Percentiles rank a stretch among this genome's conserved stretches.
Conservation (phyloP, 78 protist genomes). For the Chrysochromulina parva region DNA sequence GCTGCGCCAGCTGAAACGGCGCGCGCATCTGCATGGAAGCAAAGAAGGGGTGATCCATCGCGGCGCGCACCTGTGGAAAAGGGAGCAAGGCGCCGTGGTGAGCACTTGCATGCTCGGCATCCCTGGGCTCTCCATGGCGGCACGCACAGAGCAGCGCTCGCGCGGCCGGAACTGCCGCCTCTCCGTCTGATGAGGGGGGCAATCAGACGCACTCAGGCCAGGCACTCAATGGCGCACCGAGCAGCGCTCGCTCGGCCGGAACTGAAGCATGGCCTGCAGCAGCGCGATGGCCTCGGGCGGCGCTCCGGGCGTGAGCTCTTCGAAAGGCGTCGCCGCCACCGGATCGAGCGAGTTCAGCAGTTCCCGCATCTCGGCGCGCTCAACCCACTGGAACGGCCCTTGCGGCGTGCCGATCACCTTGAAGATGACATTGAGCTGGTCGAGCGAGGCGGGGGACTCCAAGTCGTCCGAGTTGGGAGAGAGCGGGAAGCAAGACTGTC, state of each 20-base stretch:
- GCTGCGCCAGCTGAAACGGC: neutral
- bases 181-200: too few species aligned
- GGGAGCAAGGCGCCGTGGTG: too few species aligned
- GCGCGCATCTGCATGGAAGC: neutral
- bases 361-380: neutral
- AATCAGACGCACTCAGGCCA: too few species aligned
- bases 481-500: conserved; percentile 5
- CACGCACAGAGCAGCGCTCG: too few species aligned
- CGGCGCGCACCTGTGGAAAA: too few species aligned
- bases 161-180: too few species aligned
- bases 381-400: neutral
- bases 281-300: neutral
- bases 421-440: conserved; percentile 5
- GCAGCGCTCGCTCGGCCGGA: neutral
- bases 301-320: neutral
- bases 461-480: neutral
- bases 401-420: neutral
- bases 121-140: too few species aligned
- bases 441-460: neutral
- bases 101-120: too few species aligned
- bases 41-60: conserved; percentile 8
- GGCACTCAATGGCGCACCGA: neutral
- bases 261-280: neutral
- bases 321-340: neutral
- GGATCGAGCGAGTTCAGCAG: neutral